These are phyloP conservation scores for Populus alba DNA, from an alignment of 345 rosid species.

Conservation along the genomic window DNA sequence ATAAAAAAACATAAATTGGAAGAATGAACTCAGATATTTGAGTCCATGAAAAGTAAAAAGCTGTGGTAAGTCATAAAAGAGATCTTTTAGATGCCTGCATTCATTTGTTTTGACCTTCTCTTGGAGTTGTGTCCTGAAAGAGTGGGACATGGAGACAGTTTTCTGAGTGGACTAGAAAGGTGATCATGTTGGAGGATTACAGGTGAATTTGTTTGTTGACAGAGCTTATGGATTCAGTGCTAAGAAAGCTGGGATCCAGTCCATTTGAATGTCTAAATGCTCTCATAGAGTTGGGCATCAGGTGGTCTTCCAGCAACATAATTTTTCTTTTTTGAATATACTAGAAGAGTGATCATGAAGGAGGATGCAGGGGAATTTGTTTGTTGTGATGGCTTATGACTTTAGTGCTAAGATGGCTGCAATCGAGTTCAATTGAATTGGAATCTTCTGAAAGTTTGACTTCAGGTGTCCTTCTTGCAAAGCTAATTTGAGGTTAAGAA, in stretches of 20 bases:
- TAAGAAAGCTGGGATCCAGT: not conserved
- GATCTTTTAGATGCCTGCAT: not conserved
- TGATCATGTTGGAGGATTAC: not conserved
- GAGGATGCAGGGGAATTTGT: not conserved
- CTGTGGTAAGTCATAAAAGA: not conserved
- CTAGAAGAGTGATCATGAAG: not conserved
- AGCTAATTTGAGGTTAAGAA: slow-evolving; percentile 1
- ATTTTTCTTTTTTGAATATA: not conserved
- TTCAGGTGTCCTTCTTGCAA: not conserved
- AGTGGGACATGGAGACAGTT: not conserved
- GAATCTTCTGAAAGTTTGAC: not conserved
- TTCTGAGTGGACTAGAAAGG: not conserved
- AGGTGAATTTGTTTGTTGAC: not conserved
- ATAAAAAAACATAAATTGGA: not conserved
- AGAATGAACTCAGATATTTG: not conserved
- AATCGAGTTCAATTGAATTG: not conserved
- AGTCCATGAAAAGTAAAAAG: not conserved
- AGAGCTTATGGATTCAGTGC: not conserved
- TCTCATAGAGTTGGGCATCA: not conserved
- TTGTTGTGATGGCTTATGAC: not conserved
- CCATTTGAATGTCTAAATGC: not conserved
- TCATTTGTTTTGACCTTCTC: not conserved
- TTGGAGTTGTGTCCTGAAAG: not conserved
- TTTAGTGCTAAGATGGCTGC: not conserved
- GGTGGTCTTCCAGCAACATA: not conserved